Base-by-base conservation (phyloP, 208 protist species). In the Phytomonas serpens region DNA sequence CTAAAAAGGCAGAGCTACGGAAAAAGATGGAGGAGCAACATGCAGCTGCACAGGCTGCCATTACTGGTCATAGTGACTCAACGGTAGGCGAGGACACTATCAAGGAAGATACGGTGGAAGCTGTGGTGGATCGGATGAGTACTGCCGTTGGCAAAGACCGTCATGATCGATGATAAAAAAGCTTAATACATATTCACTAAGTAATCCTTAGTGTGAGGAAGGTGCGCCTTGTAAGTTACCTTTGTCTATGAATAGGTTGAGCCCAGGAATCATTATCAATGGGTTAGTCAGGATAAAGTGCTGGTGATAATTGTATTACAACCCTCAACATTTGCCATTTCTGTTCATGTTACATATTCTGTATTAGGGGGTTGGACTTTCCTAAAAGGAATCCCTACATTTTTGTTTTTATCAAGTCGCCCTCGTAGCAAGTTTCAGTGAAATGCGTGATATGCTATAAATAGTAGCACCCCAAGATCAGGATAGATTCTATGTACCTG, bases 401-500 rank as follows among this genome's bases (percentile, higher is more conserved):
- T 0, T 6, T 16, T 57, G 11, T 57, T 16, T 27, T 57, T 57
- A 5, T 5, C 47, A 57, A 57, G 23, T 27, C 19, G 47, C 5
- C 6, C 19, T 23, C 47, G 27, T 27, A 57, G 47, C 1, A 27
- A 57, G 27, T 19, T 27, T 27, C 47, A 57, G 23, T 57, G 47
- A 23, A 57, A 27, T 27, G 16, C 6, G 19, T 57, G 47, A 3
- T 57, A 57, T 57, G 47, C 47, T 6, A 27, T 57, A 27, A 57
- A 57, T 47, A 47, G 9, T 47, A 19, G 14, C 40, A 11, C 9
- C 40, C 9, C 40, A 47, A 47, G 4, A 47, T 47, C 40, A 47
- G 85, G 97, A 71, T 84, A 91, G 76, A 95, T 98, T 92, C 73
- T 99, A 29, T 77, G 93, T 42, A 82, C 81, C 33, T 90, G 92